Evolutionary conservation across 768 basidiomycete species (phyloP), one percentile per base, ranked within the genome.

Genomic region (Agaricus sinodeliciosus): DNA sequence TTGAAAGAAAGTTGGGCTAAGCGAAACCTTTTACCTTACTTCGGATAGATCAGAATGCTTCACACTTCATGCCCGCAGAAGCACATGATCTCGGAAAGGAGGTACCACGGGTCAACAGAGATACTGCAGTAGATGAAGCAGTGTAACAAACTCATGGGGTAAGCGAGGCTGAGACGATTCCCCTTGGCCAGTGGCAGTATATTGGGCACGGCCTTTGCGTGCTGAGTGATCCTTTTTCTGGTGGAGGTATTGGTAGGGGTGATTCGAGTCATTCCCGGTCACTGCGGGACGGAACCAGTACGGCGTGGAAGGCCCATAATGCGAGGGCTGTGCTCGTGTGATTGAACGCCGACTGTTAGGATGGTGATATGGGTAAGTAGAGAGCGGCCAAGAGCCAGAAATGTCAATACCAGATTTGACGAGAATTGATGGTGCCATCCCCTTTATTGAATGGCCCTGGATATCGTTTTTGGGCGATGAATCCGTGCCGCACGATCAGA

Each of bases 401-500:
- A 43, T 57, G 57, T 37, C 55, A 51, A 36, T 22, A 22, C 22
- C 22, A 22, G 22, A 22, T 22, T 22, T 22, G 22, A 59, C 58
- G 57, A 48, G 60, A 61, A 61, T 31, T 54, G 50, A 54, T 54
- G 22, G 58, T 52, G 63, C 63, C 60, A 64, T 65, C 66, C 67
- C 65, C 66, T 57, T 63, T 62, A 51, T 63, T 69, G 68, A 71
- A 71, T 69, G 67, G 61, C 55, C 55, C 55, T 54, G 64, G 67
- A 67, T 67, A 56, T 61, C 57, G 63, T 65, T 65, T 65, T 62
- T 66, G 65, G 62, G 63, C 66, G 65, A 66, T 58, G 60, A 63
- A 63, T 58, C 60, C 60, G 67, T 69, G 64, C 65, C 64, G 68
- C 67, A 64, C 51, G 60, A 69, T 69, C 69, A 69, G 64, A 68